phyloP scores from a whole-genome alignment of 164 flowering plant genomes.

The Liriodendron chinense region DNA sequence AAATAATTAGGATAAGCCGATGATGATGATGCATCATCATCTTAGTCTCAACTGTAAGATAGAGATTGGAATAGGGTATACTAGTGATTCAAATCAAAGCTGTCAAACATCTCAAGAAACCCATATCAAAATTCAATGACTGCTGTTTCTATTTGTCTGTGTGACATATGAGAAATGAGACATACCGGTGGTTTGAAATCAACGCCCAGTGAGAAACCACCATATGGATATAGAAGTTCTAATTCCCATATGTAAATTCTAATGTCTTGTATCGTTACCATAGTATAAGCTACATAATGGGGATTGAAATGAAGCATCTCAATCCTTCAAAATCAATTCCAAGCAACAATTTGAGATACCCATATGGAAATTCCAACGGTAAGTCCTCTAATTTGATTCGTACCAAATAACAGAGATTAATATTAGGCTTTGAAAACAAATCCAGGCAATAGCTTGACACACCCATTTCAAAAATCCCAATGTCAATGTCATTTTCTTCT shows the following conservation, averaged over 20 bases:
- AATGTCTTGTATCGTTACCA: too few species aligned
- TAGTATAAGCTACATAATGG: too few species aligned
- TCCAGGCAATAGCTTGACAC: too few species aligned
- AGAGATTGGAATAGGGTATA: background rate
- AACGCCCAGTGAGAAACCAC: too few species aligned
- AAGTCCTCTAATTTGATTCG: background rate
- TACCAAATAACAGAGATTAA: too few species aligned
- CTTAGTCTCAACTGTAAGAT: background rate
- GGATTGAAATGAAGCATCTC: background rate
- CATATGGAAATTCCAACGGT: background rate
- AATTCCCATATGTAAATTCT: too few species aligned
- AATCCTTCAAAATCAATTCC: background rate
- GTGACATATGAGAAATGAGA: background rate
- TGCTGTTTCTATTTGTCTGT: background rate
- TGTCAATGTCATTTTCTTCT: too few species aligned
- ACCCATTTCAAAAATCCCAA: too few species aligned
- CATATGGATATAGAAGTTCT: too few species aligned
- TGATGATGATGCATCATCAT: background rate
- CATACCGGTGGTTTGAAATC: too few species aligned
- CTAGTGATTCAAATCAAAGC: background rate
- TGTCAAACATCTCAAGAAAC: background rate
- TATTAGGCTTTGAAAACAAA: background rate
- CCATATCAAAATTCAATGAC: background rate
- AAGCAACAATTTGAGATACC: background rate
- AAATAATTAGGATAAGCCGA: too few species aligned